These are phyloP conservation scores for Micractinium sp. DNA, from an alignment of 139 green algal genomes.

Conservation along the genomic window DNA sequence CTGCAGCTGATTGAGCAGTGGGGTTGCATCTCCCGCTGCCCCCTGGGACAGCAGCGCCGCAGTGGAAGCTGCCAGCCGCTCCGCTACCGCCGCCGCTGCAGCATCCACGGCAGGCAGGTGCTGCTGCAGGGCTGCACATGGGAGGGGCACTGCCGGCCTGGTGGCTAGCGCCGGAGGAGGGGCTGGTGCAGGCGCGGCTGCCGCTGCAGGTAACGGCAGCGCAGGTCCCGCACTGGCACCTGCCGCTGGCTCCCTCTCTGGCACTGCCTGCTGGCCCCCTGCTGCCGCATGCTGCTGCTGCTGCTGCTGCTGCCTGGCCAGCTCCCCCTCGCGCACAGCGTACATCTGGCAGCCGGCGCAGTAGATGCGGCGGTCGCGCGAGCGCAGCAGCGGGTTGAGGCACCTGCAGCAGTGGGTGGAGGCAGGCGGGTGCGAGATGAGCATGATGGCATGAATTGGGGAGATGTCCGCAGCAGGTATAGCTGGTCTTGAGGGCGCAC, in stretches of 20 bases:
- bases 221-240: neutral
- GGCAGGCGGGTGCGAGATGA: neutral
- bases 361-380: conserved; percentile 25
- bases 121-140: neutral
- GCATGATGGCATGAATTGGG: neutral
- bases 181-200: neutral
- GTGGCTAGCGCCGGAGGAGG: no score
- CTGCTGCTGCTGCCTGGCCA: neutral
- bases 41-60: neutral
- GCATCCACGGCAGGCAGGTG: neutral
- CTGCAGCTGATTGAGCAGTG: conserved; percentile 3
- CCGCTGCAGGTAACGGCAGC: neutral
- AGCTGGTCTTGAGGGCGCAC: neutral
- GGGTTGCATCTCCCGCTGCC: neutral
- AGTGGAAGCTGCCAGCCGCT: neutral
- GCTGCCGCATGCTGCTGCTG: neutral
- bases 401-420: conserved; percentile 2
- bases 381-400: conserved; percentile 31
- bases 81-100: conserved; percentile 13
- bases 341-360: conserved; percentile 33
- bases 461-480: neutral
- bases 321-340: neutral
- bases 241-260: neutral
- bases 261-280: neutral
- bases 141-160: no score